These are phyloP conservation scores for Solanum hybrid DNA, from an alignment of 305 asterid species.

Conservation along the genomic window DNA sequence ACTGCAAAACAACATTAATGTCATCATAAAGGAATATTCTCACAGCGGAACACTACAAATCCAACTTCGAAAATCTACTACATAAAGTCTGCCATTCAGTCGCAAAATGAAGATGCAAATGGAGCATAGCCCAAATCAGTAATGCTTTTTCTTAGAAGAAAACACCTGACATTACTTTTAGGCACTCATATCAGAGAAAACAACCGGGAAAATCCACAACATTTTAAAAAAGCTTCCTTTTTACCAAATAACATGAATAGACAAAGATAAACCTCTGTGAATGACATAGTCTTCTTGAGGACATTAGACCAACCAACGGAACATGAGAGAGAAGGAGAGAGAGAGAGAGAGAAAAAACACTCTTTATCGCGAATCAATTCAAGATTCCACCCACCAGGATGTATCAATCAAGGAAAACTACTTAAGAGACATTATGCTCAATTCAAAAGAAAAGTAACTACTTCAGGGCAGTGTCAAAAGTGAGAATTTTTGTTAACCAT, in stretches of 20 bases:
- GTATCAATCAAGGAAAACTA: not conserved
- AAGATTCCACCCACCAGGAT: not conserved
- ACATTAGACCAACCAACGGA: not conserved
- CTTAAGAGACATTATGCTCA: not conserved
- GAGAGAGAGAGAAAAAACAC: not conserved
- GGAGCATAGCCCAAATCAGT: not conserved
- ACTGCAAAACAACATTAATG: not conserved
- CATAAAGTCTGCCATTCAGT: not conserved
- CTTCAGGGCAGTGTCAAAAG: not conserved
- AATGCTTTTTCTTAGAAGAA: not conserved
- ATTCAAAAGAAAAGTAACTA: not conserved
- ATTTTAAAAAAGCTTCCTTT: not conserved
- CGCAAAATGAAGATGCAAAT: not conserved
- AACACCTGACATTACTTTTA: not conserved
- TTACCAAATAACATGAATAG: not conserved
- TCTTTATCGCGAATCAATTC: not conserved
- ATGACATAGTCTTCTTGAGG: not conserved
- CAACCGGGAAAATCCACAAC: not conserved
- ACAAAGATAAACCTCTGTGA: not conserved
- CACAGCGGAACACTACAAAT: not conserved
- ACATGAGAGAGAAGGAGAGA: not conserved
- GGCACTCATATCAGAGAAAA: not conserved
- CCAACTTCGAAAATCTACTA: not conserved
- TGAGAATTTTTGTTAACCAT: not conserved
- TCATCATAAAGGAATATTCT: not conserved